Conservation (phyloP, 1,284 basidiomycete species). For the Pyrrhoderma noxium region DNA sequence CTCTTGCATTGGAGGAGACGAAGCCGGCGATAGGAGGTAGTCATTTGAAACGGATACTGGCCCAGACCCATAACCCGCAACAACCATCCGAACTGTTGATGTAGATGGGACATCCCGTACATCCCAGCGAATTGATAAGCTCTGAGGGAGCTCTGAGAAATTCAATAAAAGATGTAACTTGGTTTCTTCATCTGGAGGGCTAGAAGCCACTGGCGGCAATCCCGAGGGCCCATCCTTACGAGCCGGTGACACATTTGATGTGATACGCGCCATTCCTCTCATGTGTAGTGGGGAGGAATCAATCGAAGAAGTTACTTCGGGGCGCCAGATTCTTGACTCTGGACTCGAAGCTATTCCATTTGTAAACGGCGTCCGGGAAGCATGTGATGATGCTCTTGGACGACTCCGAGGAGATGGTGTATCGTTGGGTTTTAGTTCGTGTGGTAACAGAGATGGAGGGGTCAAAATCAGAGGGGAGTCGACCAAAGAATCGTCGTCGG, state of each 20-base stretch:
- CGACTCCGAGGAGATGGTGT: background rate
- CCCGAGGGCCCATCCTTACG: background rate
- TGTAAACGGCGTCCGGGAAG: background rate
- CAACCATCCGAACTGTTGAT: conserved; percentile 3
- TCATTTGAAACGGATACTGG: background rate
- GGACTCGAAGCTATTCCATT: conserved; percentile 4
- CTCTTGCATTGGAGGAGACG: conserved; percentile 6
- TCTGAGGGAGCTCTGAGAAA: background rate
- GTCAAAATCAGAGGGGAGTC: conserved; percentile 15
- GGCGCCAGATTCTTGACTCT: background rate
- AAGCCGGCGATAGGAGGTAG: conserved; percentile 8
- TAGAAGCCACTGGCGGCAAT: background rate
- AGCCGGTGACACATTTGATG: background rate
- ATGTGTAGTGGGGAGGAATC: background rate
- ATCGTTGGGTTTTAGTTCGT: background rate
- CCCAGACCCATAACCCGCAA: background rate
- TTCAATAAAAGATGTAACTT: conserved; percentile 2
- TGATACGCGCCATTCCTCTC: background rate
- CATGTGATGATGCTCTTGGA: background rate
- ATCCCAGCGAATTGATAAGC: conserved; percentile 8
- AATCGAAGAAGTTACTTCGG: background rate
- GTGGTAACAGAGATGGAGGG: conserved; percentile 4
- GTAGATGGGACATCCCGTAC: conserved; percentile 9
- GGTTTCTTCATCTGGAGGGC: background rate
- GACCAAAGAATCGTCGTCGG: conserved; percentile 10